A percentile compares a stretch with the other conserved stretches of the same genome.
phyloP scores from a whole-genome alignment of 1,284 basidiomycete species.

The Trametes polyzona region DNA sequence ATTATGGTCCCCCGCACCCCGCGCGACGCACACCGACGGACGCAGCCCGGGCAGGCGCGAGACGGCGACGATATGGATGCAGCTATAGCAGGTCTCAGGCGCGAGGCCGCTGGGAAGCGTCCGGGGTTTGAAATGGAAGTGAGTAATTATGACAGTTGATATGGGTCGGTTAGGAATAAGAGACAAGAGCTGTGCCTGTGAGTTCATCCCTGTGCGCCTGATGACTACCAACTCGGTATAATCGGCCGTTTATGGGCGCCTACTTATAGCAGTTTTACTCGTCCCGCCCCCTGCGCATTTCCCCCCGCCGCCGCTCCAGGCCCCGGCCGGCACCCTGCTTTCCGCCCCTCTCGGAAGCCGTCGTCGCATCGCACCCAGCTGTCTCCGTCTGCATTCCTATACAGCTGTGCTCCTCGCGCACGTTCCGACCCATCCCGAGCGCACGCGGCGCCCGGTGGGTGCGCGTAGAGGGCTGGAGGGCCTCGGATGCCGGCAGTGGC shows the following conservation, averaged over 20 bases:
- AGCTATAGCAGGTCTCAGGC: neutral
- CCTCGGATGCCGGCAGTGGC: neutral
- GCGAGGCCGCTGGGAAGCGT: slow-evolving; percentile 17
- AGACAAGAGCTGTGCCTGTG: slow-evolving; percentile 36
- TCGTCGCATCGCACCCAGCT: neutral
- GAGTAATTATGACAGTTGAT: slow-evolving; percentile 24
- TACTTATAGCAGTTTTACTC: slow-evolving; percentile 27
- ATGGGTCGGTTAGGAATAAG: slow-evolving; percentile 22
- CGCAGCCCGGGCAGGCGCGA: neutral
- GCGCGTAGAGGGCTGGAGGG: neutral
- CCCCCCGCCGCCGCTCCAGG: neutral
- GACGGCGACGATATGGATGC: no score
- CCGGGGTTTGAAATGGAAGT: slow-evolving; percentile 12
- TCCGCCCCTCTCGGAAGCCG: slow-evolving; percentile 8
- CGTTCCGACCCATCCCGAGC: neutral
- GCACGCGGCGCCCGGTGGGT: neutral
- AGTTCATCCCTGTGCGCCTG: slow-evolving; percentile 31
- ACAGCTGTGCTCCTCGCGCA: slow-evolving; percentile 5
- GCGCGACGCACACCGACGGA: neutral
- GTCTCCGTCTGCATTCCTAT: slow-evolving; percentile 16
- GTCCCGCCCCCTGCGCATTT: no score
- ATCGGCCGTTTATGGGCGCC: slow-evolving; percentile 37
- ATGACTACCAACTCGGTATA: slow-evolving; percentile 28
- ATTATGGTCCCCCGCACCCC: neutral
- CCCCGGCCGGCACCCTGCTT: neutral